Conservation (phyloP, 1,139 yeast species). For the Yamadazyma pseudoaaseri region DNA sequence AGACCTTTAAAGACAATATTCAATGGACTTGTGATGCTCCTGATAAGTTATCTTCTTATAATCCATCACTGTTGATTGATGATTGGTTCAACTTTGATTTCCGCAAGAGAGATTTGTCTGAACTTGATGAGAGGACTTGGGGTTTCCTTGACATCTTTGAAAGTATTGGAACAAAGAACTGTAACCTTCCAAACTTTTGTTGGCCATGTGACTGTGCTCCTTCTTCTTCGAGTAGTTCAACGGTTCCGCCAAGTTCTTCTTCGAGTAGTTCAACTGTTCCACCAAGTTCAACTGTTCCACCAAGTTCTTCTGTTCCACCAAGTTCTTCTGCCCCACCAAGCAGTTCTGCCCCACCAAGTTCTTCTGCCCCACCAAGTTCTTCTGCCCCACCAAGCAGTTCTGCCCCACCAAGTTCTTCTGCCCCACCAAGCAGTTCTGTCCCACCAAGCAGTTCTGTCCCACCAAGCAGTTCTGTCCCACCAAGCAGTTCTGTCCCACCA, state of each 20-base stretch:
- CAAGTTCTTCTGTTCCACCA: slow-evolving; percentile 2
- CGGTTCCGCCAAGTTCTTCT: slow-evolving; percentile 2
- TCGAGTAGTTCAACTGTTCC: slow-evolving; percentile 2
- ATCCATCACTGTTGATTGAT: slow-evolving; percentile 16
- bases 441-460: background rate
- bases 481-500: background rate
- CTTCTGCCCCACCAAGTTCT: background rate
- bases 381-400: background rate
- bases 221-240: slow-evolving; percentile 3
- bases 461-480: background rate
- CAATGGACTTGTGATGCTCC: slow-evolving; percentile 14
- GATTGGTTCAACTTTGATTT: slow-evolving; percentile 4
- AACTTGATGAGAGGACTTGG: slow-evolving; percentile 14
- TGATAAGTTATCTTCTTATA: slow-evolving; percentile 8
- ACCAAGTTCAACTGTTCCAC: background rate
- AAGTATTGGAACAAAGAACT: slow-evolving; percentile 15
- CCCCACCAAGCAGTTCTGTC: background rate
- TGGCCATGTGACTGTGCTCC: slow-evolving; percentile 25
- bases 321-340: background rate
- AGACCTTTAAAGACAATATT: slow-evolving; percentile 19
- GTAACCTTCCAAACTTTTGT: slow-evolving; percentile 18
- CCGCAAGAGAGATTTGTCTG: slow-evolving; percentile 1
- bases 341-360: slow-evolving; percentile 1
- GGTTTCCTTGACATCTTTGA: slow-evolving; percentile 9
- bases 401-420: background rate